Evolutionary conservation across 495 filamentous ascomycete genomes (phyloP), one percentile per base, ranked within the genome.

Genomic region (Acidomyces sp.): DNA sequence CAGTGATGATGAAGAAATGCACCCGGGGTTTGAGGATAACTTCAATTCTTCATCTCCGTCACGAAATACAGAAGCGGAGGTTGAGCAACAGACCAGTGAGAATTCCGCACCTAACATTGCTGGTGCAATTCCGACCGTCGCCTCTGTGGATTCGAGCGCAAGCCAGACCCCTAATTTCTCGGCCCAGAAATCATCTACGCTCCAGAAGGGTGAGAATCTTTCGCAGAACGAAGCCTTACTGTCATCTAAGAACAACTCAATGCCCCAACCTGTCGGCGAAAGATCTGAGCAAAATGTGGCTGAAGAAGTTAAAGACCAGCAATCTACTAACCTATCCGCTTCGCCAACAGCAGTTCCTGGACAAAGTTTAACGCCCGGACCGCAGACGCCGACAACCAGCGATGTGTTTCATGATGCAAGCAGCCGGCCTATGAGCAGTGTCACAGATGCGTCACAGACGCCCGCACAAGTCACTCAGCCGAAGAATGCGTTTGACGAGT

Each of bases 1-100:
- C 30, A 55, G 54, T n/a, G 68, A 79, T 35, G 83, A 90, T 45
- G 85, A 82, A 42, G 78, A 68, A 24, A 85, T 80, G 43, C 84
- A 82, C 28, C 77, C 67, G 31, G 82, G 87, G 0, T 97, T 96
- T 54, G 87, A 87, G 41, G 88, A 97, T 55, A 78, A 94, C 52
- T 95, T 96, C 52, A 77, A 82, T 3, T 74, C 82, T 32, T 69
- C 69, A 13, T 81, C 77, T 18, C 79, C 85, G 15, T 61, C 61
- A 15, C 68, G 72, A 16, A 21, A 41, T 4, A n/a, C n/a, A n/a
- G 12, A 30, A 13, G 41, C 22, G 10, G 17, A 21, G 16, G 34
- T 29, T 26, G 34, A 34, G 28, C 6, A 30, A 16, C 7, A 9
- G 6, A 6, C 9, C 6, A 6, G 6, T 10, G 17, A 19, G 1